phyloP scores from a whole-genome alignment of 2,329 filamentous ascomycete species.

The Talaromyces verruculosus region DNA sequence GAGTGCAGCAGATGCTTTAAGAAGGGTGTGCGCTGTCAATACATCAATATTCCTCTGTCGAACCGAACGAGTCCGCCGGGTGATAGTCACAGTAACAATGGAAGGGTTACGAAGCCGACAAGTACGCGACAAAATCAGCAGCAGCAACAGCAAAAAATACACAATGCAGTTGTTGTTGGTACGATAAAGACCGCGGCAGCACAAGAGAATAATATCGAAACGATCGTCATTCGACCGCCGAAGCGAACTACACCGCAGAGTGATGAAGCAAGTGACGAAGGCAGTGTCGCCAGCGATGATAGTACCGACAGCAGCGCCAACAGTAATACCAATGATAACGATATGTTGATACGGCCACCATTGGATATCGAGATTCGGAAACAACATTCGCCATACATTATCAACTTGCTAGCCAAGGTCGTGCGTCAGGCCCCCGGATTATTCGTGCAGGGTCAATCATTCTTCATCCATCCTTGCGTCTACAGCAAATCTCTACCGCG shows the following conservation, averaged over 20 bases:
- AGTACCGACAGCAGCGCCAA: neutral
- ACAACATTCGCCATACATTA: constrained; percentile 24
- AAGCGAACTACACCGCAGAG: neutral
- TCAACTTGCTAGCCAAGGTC: constrained; percentile 27
- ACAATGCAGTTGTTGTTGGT: neutral
- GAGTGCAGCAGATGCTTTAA: constrained; percentile 29
- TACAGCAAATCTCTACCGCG: constrained; percentile 21
- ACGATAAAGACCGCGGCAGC: neutral
- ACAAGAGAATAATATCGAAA: constrained; percentile 1
- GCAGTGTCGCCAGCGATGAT: constrained; percentile 5
- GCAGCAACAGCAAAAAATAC: neutral
- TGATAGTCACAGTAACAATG: neutral
- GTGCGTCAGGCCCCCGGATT: constrained; percentile 24
- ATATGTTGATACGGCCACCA: constrained; percentile 21
- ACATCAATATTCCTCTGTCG: constrained; percentile 29
- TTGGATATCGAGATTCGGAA: constrained; percentile 29
- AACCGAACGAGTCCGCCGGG: constrained; percentile 4
- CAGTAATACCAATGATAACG: neutral
- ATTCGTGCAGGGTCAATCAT: constrained; percentile 27
- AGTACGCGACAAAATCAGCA: neutral
- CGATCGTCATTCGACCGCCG: neutral
- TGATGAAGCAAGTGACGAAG: constrained; percentile 1
- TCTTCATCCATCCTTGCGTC: constrained; percentile 31
- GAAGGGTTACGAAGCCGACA: constrained; percentile 12
- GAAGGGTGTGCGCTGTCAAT: constrained; percentile 28